phyloP scores from a whole-genome alignment of 2,329 filamentous ascomycete species.

The Cytospora mali region DNA sequence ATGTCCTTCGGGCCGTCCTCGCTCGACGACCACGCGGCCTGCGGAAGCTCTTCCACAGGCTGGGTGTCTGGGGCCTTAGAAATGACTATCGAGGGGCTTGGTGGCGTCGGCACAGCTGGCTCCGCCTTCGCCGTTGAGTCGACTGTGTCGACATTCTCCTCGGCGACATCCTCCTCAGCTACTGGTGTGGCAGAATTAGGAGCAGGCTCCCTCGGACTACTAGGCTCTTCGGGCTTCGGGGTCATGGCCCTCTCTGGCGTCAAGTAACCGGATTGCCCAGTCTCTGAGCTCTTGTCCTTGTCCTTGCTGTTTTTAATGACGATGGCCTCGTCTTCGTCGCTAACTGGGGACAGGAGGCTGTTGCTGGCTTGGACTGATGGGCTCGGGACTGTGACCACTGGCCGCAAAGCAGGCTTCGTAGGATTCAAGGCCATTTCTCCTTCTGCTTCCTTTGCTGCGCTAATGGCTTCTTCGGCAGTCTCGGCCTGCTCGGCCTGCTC shows the following conservation, averaged over 20 bases:
- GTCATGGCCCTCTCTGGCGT: constrained; percentile 19
- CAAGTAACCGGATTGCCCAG: constrained; percentile 16
- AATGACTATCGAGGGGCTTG: constrained; percentile 22
- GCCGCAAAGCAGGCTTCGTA: constrained; percentile 28
- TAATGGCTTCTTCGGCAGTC: constrained; percentile 30
- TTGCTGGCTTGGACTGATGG: constrained; percentile 27
- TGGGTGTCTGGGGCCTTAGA: constrained; percentile 15
- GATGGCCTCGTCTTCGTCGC: constrained; percentile 48
- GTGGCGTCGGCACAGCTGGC: neutral
- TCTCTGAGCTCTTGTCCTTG: constrained; percentile 17
- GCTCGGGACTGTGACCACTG: constrained; percentile 25
- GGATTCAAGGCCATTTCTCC: constrained; percentile 37
- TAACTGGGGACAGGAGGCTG: constrained; percentile 33
- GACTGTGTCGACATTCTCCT: neutral
- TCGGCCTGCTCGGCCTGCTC: constrained; percentile 34
- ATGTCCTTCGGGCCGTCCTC: constrained; percentile 6
- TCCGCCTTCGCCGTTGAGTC: neutral
- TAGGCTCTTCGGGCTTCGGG: constrained; percentile 5
- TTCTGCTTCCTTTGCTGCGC: constrained; percentile 29
- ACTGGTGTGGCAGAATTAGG: constrained; percentile 15
- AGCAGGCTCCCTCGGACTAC: constrained; percentile 16
- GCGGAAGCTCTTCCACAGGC: constrained; percentile 10
- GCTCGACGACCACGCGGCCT: neutral
- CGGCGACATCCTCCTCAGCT: constrained; percentile 1
- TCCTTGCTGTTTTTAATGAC: constrained; percentile 35